Conservation (phyloP, 78 protist species). For the Monosiga brevicollis region DNA sequence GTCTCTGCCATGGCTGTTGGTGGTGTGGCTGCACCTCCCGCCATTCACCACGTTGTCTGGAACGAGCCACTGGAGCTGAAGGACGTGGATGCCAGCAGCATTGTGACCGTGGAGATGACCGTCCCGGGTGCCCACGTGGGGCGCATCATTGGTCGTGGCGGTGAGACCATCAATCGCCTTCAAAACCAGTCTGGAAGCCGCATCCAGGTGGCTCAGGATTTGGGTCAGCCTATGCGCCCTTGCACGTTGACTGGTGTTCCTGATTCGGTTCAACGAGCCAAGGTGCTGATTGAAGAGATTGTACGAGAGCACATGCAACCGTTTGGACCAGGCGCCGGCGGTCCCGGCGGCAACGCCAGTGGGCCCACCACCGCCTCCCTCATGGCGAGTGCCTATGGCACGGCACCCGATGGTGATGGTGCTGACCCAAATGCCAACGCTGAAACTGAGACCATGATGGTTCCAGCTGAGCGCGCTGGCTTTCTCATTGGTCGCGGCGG, state of each 20-base stretch:
- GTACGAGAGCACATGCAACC: background rate
- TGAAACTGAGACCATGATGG: background rate
- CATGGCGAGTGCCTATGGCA: background rate
- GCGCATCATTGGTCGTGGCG: conserved; percentile 5
- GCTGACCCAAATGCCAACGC: background rate
- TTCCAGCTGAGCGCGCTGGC: background rate
- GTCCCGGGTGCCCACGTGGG: background rate
- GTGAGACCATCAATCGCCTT: conserved; percentile 10
- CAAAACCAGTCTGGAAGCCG: background rate
- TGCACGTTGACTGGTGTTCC: background rate
- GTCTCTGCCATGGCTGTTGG: too few relatives aligned
- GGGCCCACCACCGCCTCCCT: background rate
- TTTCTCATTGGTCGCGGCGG: conserved; percentile 10
- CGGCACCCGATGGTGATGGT: background rate
- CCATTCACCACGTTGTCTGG: too few relatives aligned
- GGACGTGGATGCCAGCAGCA: too few relatives aligned
- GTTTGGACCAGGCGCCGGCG: background rate
- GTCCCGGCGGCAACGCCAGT: background rate
- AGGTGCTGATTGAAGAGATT: background rate
- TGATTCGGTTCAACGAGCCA: background rate
- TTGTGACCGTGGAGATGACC: too few relatives aligned
- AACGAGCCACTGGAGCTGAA: too few relatives aligned
- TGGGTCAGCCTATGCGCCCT: background rate
- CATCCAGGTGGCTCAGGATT: background rate
- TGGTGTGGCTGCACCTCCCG: too few relatives aligned